phyloP scores from a whole-genome alignment of 257 asterid genomes.

The Solanum megistacrolobum region DNA sequence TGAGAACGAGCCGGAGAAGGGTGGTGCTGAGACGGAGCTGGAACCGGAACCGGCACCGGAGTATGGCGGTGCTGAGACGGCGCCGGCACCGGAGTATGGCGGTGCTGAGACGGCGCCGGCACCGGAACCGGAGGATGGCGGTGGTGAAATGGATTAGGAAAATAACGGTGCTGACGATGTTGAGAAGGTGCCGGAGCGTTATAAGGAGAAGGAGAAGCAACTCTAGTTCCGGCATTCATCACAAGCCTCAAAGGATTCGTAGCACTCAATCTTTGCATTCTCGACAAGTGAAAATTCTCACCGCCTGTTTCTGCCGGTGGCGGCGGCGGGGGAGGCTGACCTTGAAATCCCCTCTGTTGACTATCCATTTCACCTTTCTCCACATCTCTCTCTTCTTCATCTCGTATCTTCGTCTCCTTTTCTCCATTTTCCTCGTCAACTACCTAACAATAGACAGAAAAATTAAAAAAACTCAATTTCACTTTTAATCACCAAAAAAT shows the following conservation, averaged over 20 bases:
- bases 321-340: constrained; percentile 7
- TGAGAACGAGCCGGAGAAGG: constrained; percentile 25
- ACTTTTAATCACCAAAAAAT: neutral
- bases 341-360: constrained; percentile 23
- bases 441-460: constrained; percentile 5
- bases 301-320: neutral
- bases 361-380: constrained; percentile 55
- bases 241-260: constrained; percentile 85
- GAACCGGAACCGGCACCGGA: neutral
- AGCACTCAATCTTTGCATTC: constrained; percentile 70
- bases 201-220: constrained; percentile 59
- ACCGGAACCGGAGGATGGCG: constrained; percentile 6
- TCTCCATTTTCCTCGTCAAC: constrained; percentile 26
- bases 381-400: constrained; percentile 37
- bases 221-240: constrained; percentile 58
- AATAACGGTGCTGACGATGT: constrained; percentile 9
- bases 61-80: constrained; percentile 6
- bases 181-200: constrained; percentile 3
- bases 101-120: neutral
- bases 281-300: constrained; percentile 43
- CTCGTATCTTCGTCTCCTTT: constrained; percentile 4
- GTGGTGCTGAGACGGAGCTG: constrained; percentile 17
- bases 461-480: neutral
- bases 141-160: constrained; percentile 18
- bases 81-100: neutral